Conservation (phyloP, 1,284 basidiomycete species). For the Marasmius sp. region DNA sequence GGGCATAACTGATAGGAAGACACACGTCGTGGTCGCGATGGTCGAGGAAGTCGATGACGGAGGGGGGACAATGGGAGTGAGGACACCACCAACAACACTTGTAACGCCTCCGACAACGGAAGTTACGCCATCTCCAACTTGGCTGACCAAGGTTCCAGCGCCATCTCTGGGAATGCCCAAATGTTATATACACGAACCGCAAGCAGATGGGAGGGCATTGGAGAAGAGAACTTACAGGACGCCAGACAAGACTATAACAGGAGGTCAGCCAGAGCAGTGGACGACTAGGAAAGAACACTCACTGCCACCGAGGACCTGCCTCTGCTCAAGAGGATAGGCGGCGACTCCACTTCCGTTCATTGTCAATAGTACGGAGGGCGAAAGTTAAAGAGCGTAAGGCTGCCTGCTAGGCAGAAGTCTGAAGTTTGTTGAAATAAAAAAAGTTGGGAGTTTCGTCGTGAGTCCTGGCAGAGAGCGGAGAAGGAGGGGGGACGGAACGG, state of each 20-base stretch:
- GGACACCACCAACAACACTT: constrained; percentile 15
- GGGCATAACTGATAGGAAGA: too few relatives aligned
- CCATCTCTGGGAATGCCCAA: constrained; percentile 10
- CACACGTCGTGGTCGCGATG: neutral
- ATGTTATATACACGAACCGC: neutral
- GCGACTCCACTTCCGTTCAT: constrained; percentile 15
- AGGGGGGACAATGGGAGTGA: constrained; percentile 10
- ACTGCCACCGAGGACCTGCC: constrained; percentile 27
- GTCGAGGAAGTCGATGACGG: neutral
- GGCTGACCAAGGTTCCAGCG: constrained; percentile 8
- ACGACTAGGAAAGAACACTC: neutral
- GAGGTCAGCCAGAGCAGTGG: neutral
- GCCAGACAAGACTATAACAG: constrained; percentile 14
- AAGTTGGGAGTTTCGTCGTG: too few relatives aligned
- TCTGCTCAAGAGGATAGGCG: constrained; percentile 21
- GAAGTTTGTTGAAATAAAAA: neutral
- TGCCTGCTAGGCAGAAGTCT: constrained; percentile 8
- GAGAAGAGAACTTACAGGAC: neutral
- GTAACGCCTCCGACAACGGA: constrained; percentile 16
- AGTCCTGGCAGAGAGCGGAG: too few relatives aligned
- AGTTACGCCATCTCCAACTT: constrained; percentile 13
- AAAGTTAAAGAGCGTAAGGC: constrained; percentile 21
- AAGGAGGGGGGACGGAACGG: too few relatives aligned
- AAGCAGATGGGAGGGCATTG: neutral
- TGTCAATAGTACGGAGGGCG: neutral